These are phyloP conservation scores for Gaultheria prostrata DNA, from an alignment of 148 eudicot genomes.

Conservation along the genomic window DNA sequence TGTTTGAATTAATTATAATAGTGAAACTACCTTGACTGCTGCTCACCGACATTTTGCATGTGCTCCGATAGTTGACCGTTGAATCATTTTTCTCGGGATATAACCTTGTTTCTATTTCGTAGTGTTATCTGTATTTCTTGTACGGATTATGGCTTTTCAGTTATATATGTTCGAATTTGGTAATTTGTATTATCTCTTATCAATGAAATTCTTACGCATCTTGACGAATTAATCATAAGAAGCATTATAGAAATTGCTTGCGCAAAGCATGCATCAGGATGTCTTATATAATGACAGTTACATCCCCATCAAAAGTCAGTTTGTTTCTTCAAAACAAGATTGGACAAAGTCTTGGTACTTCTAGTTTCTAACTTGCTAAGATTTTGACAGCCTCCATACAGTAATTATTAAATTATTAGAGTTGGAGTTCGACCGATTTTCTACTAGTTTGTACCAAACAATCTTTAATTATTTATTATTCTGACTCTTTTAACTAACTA, in stretches of 20 bases:
- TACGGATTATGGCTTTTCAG: too few relatives aligned
- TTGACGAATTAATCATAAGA: too few relatives aligned
- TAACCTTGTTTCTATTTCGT: too few relatives aligned
- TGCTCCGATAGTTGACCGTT: too few relatives aligned
- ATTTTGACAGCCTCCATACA: background rate
- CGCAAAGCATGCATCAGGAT: background rate
- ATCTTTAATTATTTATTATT: too few relatives aligned
- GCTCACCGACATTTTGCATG: too few relatives aligned
- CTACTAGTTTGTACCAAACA: background rate
- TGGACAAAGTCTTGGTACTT: background rate
- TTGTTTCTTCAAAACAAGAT: background rate
- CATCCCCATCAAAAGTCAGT: background rate
- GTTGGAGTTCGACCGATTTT: background rate
- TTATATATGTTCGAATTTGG: too few relatives aligned
- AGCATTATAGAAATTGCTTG: background rate
- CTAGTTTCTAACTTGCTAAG: background rate
- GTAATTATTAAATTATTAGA: background rate
- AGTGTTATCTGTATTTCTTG: too few relatives aligned
- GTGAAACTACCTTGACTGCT: too few relatives aligned
- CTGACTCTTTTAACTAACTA: background rate
- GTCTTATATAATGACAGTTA: background rate
- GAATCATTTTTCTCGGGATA: too few relatives aligned
- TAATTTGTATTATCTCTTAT: too few relatives aligned
- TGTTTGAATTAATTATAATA: background rate
- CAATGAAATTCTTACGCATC: too few relatives aligned